These are phyloP conservation scores for Ophiostoma triangulosporum DNA, from an alignment of 2,329 filamentous ascomycete genomes.

Conservation along the genomic window DNA sequence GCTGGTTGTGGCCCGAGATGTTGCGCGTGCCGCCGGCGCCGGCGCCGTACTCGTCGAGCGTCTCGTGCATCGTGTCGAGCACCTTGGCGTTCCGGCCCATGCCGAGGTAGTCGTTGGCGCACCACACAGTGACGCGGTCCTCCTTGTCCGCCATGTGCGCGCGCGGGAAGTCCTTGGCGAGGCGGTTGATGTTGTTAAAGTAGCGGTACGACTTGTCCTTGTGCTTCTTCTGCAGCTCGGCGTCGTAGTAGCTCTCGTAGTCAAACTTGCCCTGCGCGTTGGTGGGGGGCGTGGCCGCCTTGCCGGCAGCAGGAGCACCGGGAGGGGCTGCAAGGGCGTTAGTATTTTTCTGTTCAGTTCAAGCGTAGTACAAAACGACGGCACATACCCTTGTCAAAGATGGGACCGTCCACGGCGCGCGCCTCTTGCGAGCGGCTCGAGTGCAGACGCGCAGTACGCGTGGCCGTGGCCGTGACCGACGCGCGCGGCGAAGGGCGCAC, in stretches of 20 bases:
- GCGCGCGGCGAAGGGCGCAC: not conserved
- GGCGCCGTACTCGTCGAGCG: slow-evolving; percentile 84
- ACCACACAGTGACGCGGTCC: slow-evolving; percentile 93
- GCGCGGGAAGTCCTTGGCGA: slow-evolving; percentile 89
- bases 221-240: slow-evolving; percentile 94
- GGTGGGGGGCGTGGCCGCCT: slow-evolving; percentile 7
- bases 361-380: not conserved
- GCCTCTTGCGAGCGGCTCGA: slow-evolving; percentile 68
- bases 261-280: slow-evolving; percentile 53
- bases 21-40: slow-evolving; percentile 93
- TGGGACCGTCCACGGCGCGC: slow-evolving; percentile 51
- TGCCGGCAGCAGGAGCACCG: slow-evolving; percentile 13
- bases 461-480: not conserved
- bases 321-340: slow-evolving; percentile 21
- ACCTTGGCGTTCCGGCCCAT: slow-evolving; percentile 90
- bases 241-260: slow-evolving; percentile 79
- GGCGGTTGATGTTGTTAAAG: slow-evolving; percentile 99
- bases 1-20: slow-evolving; percentile 94
- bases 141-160: slow-evolving; percentile 78
- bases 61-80: slow-evolving; percentile 84
- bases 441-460: slow-evolving; percentile 53
- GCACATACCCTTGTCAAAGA: not conserved
- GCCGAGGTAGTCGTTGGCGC: slow-evolving; percentile 96
- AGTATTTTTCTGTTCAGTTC: not conserved
- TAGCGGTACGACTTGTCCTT: slow-evolving; percentile 99